These are phyloP conservation scores for Copromyces sp. DNA, from an alignment of 495 filamentous ascomycete genomes.

Conservation along the genomic window DNA sequence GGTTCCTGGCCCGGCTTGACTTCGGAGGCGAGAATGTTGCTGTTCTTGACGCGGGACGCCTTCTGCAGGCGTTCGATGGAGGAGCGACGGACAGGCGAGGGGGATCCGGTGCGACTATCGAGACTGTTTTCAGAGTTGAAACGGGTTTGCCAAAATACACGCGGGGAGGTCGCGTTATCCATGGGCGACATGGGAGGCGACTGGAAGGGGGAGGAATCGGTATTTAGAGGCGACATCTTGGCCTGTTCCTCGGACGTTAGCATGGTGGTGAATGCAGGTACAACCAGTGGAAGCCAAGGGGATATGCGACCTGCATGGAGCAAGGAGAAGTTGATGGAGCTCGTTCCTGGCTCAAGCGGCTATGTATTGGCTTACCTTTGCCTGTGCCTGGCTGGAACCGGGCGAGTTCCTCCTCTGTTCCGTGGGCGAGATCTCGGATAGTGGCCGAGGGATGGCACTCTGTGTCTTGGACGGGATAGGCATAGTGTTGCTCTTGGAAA, in stretches of 20 bases:
- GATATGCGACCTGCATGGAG: not conserved
- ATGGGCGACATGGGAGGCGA: constrained; percentile 50
- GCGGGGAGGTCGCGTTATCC: constrained; percentile 53
- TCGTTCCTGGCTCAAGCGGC: not conserved
- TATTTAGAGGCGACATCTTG: constrained; percentile 37
- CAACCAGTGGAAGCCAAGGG: not conserved
- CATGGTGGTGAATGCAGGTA: not conserved
- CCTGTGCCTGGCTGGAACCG: constrained; percentile 53
- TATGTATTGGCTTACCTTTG: constrained; percentile 44
- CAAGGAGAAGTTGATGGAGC: not conserved
- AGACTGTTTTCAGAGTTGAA: constrained; percentile 61
- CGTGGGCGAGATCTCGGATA: constrained; percentile 48
- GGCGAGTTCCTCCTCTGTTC: constrained; percentile 62
- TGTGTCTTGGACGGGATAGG: constrained; percentile 34
- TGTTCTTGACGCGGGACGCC: constrained; percentile 91
- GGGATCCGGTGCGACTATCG: constrained; percentile 47
- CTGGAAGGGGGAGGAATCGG: constrained; percentile 67
- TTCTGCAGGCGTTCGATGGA: constrained; percentile 91
- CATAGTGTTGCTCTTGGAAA: constrained; percentile 42
- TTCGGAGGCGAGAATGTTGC: constrained; percentile 86
- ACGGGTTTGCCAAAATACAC: constrained; percentile 76
- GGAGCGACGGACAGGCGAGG: constrained; percentile 62
- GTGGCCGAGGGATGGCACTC: constrained; percentile 39
- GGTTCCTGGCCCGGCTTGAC: constrained; percentile 86
- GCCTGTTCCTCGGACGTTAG: constrained; percentile 1